phyloP scores from a whole-genome alignment of 257 asterid species.

The Nicotiana obtusifolia region DNA sequence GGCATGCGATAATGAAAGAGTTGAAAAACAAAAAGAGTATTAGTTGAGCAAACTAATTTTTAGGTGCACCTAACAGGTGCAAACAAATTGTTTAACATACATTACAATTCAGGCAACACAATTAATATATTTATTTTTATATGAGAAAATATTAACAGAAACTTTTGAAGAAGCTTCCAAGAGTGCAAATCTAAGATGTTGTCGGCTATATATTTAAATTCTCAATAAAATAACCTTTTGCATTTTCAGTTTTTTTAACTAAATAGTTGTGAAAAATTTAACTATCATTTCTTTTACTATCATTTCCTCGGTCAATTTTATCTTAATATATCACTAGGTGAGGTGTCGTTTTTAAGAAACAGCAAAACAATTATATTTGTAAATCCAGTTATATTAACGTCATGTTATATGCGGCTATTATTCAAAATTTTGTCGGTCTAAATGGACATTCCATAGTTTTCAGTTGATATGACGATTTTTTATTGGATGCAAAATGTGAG shows the following conservation, averaged over 20 bases:
- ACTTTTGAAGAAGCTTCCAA: slow-evolving; percentile 2
- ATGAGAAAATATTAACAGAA: neutral
- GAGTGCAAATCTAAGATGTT: neutral
- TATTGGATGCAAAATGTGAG: no score
- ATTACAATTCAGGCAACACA: neutral
- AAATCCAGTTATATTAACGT: no score
- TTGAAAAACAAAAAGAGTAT: neutral
- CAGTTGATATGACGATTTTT: no score
- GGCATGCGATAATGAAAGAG: neutral
- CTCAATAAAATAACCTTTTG: neutral
- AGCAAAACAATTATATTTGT: no score
- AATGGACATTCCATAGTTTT: no score
- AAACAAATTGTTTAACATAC: neutral
- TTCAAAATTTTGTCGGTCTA: no score
- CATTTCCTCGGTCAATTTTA: no score
- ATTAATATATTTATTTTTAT: neutral
- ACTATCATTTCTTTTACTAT: neutral
- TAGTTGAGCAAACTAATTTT: neutral
- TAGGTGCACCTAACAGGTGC: slow-evolving; percentile 4
- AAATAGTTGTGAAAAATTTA: neutral
- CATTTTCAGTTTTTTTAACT: neutral
- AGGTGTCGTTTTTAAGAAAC: no score
- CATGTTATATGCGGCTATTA: no score
- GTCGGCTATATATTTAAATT: neutral
- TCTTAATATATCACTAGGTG: no score